Conservation (phyloP, 257 asterid genomes). For the Solanum neorickii region DNA sequence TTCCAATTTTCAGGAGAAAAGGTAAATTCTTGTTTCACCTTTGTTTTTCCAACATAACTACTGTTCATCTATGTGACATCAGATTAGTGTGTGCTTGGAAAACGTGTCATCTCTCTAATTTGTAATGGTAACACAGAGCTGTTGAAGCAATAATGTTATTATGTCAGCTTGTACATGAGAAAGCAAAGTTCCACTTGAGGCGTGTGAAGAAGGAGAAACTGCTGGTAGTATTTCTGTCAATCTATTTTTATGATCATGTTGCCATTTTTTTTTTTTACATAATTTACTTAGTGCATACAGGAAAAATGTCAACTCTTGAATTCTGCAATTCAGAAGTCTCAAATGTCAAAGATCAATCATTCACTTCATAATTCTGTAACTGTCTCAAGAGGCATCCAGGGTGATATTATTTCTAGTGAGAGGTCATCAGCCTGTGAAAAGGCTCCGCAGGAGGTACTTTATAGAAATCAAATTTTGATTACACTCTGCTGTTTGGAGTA, state of each 20-base stretch:
- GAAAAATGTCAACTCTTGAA: slow-evolving; percentile 37
- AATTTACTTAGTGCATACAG: slow-evolving; percentile 35
- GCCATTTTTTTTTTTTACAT: background rate
- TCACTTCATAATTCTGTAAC: slow-evolving; percentile 13
- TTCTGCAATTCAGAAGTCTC: slow-evolving; percentile 51
- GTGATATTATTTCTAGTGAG: slow-evolving; percentile 15
- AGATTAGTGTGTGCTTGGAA: background rate
- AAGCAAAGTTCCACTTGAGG: slow-evolving; percentile 59
- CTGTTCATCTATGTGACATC: background rate
- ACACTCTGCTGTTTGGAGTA: background rate
- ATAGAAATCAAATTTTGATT: background rate
- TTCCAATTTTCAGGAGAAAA: slow-evolving; percentile 32
- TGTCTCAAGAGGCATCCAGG: slow-evolving; percentile 10
- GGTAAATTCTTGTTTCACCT: slow-evolving; percentile 29
- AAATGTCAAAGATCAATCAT: slow-evolving; percentile 24
- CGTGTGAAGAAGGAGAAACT: slow-evolving; percentile 42
- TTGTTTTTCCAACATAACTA: background rate
- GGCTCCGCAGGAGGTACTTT: slow-evolving; percentile 12
- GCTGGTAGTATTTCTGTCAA: slow-evolving; percentile 44
- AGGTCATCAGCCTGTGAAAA: slow-evolving; percentile 14
- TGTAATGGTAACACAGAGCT: slow-evolving; percentile 37
- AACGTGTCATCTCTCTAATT: background rate
- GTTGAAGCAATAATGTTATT: slow-evolving; percentile 44
- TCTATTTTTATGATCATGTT: background rate
- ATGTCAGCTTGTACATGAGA: slow-evolving; percentile 46